Evolutionary conservation across 306 rosid species (phyloP), one percentile per base, ranked within the genome.

Genomic region (Senna siamea): DNA sequence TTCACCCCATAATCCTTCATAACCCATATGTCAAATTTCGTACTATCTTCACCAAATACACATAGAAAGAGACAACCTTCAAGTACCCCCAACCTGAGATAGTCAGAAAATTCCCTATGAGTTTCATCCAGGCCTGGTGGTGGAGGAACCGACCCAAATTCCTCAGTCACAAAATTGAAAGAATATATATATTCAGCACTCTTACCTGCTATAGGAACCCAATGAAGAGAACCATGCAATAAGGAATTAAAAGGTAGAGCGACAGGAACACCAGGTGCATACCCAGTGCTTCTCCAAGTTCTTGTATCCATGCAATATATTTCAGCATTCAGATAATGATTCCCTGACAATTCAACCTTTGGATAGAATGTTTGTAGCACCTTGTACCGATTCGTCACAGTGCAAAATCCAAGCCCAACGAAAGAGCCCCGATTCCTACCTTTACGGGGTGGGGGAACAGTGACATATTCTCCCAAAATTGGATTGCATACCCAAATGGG

Each of bases 351-450:
- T 18, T 15, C 3, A 47, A 47, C 18, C 19, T 48, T 48, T 48
- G 54, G 54, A 48, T 48, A 15, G 54, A 48, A 48, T 14, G 54
- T 48, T 48, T 48, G 54, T n/a, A 48, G 8, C 54, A 48, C 8
- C 54, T 48, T 48, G 54, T 48, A 48, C 54, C 54, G 20, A 48
- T 48, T 48, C 54, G 20, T n/a, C 54, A 48, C 19, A 48, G 54
- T 0, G 54, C 54, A 48, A 48, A 48, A 48, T 48, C 54, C 54
- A 48, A 48, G 54, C 4, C 20, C 54, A n/a, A 15, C n/a, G 54
- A 15, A 48, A 48, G 54, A 48, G 54, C 54, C 54, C 19, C 54
- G 15, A 4, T 48, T 1, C 54, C 54, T 48, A 48, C 54, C 54
- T 48, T 48, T n/a, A 48, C 20, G 5, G 9, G 54, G 8, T 48